Conservation (phyloP, 108 stramenopile genomes). For the Bacterosira constricta region DNA sequence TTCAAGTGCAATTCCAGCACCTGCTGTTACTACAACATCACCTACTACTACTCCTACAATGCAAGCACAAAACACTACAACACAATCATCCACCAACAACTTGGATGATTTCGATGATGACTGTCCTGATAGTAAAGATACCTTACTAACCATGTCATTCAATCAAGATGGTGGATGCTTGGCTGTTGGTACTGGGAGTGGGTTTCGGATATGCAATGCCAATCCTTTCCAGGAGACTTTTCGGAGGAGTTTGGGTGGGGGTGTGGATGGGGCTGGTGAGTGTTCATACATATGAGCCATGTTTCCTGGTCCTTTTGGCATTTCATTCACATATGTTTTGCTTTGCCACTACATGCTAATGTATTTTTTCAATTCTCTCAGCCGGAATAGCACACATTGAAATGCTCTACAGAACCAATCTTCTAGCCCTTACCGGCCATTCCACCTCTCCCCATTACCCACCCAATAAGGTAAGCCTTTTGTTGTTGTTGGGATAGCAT, state of each 20-base stretch:
- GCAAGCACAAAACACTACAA: not conserved
- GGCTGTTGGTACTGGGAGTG: conserved; percentile 87
- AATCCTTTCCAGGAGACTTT: conserved; percentile 93
- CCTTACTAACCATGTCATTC: conserved; percentile 75
- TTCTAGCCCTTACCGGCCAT: conserved; percentile 96
- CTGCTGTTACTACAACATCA: not conserved
- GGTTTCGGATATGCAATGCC: conserved; percentile 96
- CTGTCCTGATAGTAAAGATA: conserved; percentile 33
- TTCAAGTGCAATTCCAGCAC: too few species aligned
- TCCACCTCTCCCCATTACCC: conserved; percentile 88
- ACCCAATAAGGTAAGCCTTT: conserved; percentile 95
- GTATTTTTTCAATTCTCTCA: not conserved
- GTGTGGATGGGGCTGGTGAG: not conserved
- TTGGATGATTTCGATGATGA: conserved; percentile 3
- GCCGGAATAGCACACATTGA: conserved; percentile 96
- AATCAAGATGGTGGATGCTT: conserved; percentile 92
- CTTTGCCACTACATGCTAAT: conserved; percentile 19
- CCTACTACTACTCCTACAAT: not conserved
- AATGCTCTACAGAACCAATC: conserved; percentile 99
- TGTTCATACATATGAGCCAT: not conserved
- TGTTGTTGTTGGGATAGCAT: too few species aligned
- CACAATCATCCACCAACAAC: not conserved
- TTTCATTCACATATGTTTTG: conserved; percentile 33
- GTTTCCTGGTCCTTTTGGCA: not conserved
- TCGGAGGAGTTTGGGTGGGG: conserved; percentile 55